Evolutionary conservation across 805 yeast genomes (phyloP).

Genomic region (Hanseniaspora hatyaiensis): DNA sequence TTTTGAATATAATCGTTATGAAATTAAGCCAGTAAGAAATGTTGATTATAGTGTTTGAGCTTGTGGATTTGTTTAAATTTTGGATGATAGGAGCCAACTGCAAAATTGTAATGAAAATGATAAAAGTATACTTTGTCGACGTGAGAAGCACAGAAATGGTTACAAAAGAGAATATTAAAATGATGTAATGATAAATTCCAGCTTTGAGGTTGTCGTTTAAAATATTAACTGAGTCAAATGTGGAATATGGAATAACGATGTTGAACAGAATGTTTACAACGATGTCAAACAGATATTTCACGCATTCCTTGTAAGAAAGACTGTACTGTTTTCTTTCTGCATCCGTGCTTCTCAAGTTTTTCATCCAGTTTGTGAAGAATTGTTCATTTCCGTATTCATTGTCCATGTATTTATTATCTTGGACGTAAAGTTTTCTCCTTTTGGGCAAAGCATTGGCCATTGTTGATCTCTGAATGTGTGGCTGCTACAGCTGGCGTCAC

Average conservation of each 20-base stretch:
- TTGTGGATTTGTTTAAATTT: conserved; percentile 75
- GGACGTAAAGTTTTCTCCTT: conserved; percentile 3
- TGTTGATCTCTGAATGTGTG: neutral
- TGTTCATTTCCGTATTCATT: conserved; percentile 5
- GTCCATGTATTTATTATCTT: neutral
- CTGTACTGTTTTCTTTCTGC: neutral
- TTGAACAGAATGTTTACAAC: conserved; percentile 1
- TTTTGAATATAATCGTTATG: conserved; percentile 39
- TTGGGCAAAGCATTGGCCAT: too few species aligned
- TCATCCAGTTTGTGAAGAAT: conserved; percentile 2
- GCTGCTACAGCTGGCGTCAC: too few species aligned
- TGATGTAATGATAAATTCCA: conserved; percentile 20
- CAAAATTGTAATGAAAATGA: conserved; percentile 59
- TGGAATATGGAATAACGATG: conserved; percentile 6
- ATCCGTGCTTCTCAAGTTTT: neutral
- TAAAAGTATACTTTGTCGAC: conserved; percentile 50
- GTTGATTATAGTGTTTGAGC: conserved; percentile 94
- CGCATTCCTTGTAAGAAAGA: neutral
- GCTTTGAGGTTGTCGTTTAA: conserved; percentile 1
- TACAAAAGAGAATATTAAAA: conserved; percentile 19
- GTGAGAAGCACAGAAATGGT: conserved; percentile 4
- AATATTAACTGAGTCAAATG: conserved; percentile 5
- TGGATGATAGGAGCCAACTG: conserved; percentile 82
- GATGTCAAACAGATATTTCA: neutral
- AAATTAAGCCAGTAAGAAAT: conserved; percentile 67